Evolutionary conservation across 108 stramenopile genomes (phyloP), one percentile per base, ranked within the genome.

Genomic region (Parietichytrium sp.): DNA sequence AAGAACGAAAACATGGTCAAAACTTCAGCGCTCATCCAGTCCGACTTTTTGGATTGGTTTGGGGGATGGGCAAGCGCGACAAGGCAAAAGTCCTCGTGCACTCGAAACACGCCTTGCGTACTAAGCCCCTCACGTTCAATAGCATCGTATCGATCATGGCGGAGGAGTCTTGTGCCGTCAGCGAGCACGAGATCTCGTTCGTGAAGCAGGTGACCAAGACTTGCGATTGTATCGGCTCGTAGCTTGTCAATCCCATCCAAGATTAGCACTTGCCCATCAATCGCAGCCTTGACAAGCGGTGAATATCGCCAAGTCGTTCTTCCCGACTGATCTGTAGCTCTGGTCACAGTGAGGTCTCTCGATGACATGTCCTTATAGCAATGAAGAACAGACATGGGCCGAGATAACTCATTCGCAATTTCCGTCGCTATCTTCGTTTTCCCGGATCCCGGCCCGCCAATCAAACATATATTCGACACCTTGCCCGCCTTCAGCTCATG

Each of bases 181-280:
- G 61, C 38, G 6, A 72, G 61, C 10, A 42, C 61, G 13, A 72
- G 42, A 25, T 72, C 61, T 1, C 61, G 38, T 20, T 72, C 61
- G 61, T 72, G 61, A 12, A 72, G 42, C 10, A 72, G 61, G 20
- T 72, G 61, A n/a, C 45, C 38, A 20, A 72, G 36, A 2, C 61
- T 72, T 18, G 61, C 61, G 23, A 72, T 2, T 2, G 61, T 72
- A 25, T 72, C 61, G 10, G 61, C 61, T 25, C 45, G 61, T 6
- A 72, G 61, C 10, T 42, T 33, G 42, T 96, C 93, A 23, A 93
- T 82, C 10, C 93, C 94, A 87, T 96, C 96, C 30, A 96, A 82
- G 33, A 94, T 82, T 0, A 86, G 79, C 3, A 85, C 38, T 20
- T 80, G 54, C 4, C 94, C 96, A 3, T 85, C 81, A 51, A 83